Conservation (phyloP, 2,329 filamentous ascomycete species). For the Aspergillus sp. region DNA sequence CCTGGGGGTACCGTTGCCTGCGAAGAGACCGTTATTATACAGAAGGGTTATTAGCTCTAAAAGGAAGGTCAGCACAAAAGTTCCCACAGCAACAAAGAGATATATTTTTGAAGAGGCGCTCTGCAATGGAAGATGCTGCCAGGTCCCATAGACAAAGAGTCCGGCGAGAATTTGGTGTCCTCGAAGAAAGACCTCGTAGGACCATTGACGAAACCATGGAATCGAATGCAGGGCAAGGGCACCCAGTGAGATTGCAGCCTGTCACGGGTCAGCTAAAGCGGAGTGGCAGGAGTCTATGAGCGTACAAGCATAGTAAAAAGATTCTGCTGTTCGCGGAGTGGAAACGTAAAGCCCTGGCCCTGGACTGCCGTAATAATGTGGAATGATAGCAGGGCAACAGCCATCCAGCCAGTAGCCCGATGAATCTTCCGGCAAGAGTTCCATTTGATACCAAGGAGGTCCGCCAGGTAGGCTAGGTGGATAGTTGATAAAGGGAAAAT, state of each 20-base stretch:
- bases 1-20: constrained; percentile 17
- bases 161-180: neutral
- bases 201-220: neutral
- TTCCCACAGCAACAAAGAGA: neutral
- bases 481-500: too few relatives aligned
- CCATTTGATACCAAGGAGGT: too few relatives aligned
- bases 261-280: too few relatives aligned
- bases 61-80: neutral
- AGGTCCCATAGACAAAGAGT: neutral
- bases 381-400: too few relatives aligned
- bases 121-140: neutral
- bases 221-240: neutral
- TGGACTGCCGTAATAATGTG: too few relatives aligned
- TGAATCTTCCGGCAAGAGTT: too few relatives aligned
- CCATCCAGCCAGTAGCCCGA: too few relatives aligned
- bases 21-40: constrained; percentile 11
- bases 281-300: neutral
- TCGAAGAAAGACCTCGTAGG: neutral
- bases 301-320: neutral
- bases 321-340: neutral
- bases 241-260: neutral
- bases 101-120: neutral
- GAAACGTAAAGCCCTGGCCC: too few relatives aligned
- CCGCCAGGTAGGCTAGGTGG: too few relatives aligned
- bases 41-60: neutral